Conservation (phyloP, 1,284 basidiomycete genomes). For the Xerocomus minutiporus region DNA sequence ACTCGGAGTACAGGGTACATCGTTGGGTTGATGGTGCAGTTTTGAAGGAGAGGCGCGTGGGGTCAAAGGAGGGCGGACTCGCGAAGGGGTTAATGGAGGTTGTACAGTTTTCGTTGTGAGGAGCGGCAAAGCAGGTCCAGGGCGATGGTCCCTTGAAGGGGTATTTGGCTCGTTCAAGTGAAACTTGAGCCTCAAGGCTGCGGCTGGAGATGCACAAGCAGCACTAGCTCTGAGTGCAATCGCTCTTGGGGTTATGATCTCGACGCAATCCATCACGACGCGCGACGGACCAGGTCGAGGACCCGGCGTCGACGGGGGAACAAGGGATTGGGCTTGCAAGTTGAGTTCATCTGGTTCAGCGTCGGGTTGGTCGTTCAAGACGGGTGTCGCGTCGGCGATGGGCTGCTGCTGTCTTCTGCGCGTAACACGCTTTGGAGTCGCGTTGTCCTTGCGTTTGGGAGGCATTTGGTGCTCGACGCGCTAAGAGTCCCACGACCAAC, state of each 20-base stretch:
- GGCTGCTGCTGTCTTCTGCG: constrained; percentile 11
- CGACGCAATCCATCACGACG: constrained; percentile 39
- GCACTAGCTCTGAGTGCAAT: constrained; percentile 3
- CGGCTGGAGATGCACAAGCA: constrained; percentile 14
- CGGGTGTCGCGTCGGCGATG: constrained; percentile 1
- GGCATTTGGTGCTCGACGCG: constrained; percentile 30
- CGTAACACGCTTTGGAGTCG: constrained; percentile 18
- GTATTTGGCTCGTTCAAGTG: constrained; percentile 15
- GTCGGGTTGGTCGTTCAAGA: not conserved
- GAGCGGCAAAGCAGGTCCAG: not conserved
- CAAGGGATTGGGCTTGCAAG: constrained; percentile 21
- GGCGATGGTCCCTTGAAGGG: constrained; percentile 15
- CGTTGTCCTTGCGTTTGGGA: constrained; percentile 45
- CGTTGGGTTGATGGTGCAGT: constrained; percentile 1
- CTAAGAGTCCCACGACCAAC: not conserved
- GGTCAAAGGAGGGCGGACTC: constrained; percentile 22
- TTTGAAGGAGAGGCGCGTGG: constrained; percentile 20
- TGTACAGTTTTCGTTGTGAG: not conserved
- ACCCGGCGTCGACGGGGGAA: constrained; percentile 31
- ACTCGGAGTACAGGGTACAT: constrained; percentile 20
- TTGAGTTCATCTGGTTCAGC: constrained; percentile 37
- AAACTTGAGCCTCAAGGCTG: constrained; percentile 1
- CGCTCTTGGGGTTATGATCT: constrained; percentile 33
- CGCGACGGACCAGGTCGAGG: constrained; percentile 23
- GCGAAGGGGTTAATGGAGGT: constrained; percentile 24